phyloP scores from a whole-genome alignment of 768 basidiomycete genomes.

The Tricholoma flavovirens region DNA sequence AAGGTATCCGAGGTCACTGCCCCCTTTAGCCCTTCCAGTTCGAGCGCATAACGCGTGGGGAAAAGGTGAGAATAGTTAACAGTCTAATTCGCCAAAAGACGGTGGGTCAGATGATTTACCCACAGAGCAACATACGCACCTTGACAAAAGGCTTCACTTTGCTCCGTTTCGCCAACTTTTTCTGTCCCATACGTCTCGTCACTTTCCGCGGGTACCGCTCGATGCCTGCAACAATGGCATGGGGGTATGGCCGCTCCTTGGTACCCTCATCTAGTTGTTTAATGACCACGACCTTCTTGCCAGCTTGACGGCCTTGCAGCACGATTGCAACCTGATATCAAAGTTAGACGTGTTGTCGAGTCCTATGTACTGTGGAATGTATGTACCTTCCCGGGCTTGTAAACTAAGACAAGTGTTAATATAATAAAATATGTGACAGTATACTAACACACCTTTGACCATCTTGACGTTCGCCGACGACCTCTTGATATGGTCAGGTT shows the following conservation, averaged over 20 bases:
- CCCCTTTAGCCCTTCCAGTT: constrained; percentile 92
- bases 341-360: neutral
- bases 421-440: constrained; percentile 10
- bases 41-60: constrained; percentile 98
- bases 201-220: constrained; percentile 99
- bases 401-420: constrained; percentile 45
- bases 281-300: constrained; percentile 98
- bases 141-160: constrained; percentile 99
- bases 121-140: constrained; percentile 41
- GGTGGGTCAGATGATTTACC: neutral
- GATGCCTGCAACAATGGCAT: constrained; percentile 97
- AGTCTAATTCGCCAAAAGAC: constrained; percentile 38
- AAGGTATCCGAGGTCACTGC: constrained; percentile 82
- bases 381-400: constrained; percentile 89
- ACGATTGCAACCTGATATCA: constrained; percentile 79
- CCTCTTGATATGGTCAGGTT: constrained; percentile 31
- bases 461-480: constrained; percentile 44
- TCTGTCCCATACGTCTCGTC: constrained; percentile 94
- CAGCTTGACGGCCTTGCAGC: constrained; percentile 98
- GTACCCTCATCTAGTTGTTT: constrained; percentile 97
- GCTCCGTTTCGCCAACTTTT: constrained; percentile 86
- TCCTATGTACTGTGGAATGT: constrained; percentile 3
- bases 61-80: constrained; percentile 99
- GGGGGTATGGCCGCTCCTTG: constrained; percentile 94
- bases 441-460: constrained; percentile 46